Percentiles rank a stretch among this genome's conserved stretches.
These are phyloP conservation scores for Solanum virginianum DNA, from an alignment of 257 asterid species.

Conservation along the genomic window DNA sequence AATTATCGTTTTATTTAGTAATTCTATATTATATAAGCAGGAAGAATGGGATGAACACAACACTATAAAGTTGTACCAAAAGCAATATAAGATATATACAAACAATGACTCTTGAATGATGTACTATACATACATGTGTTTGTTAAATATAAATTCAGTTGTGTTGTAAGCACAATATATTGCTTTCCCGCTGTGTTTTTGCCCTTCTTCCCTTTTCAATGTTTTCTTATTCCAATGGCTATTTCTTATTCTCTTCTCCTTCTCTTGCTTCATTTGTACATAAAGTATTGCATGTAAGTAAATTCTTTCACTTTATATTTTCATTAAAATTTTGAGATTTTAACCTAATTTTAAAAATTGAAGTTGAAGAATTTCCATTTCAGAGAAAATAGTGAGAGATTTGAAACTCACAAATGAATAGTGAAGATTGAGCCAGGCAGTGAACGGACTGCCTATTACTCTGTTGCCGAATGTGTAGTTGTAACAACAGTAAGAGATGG, in stretches of 20 bases:
- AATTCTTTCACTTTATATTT: not conserved
- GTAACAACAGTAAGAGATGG: conserved; percentile 49
- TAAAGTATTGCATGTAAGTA: not conserved
- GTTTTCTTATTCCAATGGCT: not conserved
- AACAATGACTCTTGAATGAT: not conserved
- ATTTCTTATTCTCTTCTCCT: not conserved
- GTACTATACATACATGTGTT: not conserved
- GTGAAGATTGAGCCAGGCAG: not conserved
- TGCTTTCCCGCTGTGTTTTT: not conserved
- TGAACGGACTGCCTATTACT: conserved; percentile 33
- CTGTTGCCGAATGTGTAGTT: conserved; percentile 34
- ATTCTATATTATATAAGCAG: too few relatives aligned
- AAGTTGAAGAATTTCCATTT: not conserved
- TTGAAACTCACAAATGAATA: not conserved
- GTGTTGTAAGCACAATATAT: not conserved
- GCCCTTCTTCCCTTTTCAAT: not conserved
- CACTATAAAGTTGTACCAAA: too few relatives aligned
- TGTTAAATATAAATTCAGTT: too few relatives aligned
- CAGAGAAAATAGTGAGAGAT: not conserved
- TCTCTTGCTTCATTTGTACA: not conserved
- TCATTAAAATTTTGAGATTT: not conserved
- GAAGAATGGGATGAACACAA: too few relatives aligned
- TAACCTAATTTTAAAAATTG: not conserved
- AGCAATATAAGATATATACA: not conserved
- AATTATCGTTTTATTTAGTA: too few relatives aligned